Evolutionary conservation across 345 rosid species (phyloP).

Genomic region (Excoecaria cochinchinensis): DNA sequence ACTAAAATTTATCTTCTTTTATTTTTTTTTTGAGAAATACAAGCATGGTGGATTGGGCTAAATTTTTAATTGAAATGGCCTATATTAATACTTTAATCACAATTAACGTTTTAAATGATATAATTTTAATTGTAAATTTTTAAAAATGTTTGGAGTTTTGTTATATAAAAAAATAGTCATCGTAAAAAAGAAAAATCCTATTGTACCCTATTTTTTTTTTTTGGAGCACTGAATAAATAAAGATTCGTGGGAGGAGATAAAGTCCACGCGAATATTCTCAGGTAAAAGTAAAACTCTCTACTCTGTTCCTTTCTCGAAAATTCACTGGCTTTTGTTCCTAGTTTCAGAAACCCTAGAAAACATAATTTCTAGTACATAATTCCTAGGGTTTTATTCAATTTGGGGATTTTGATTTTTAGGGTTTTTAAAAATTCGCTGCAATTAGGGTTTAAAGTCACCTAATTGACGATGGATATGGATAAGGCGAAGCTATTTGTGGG

Average conservation of each 20-base stretch:
- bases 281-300: not conserved
- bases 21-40: too few species aligned
- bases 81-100: too few species aligned
- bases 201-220: not conserved
- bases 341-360: constrained; percentile 14
- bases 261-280: constrained; percentile 2
- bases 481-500: constrained; percentile 66
- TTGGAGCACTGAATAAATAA: too few species aligned
- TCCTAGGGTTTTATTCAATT: constrained; percentile 29
- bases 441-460: constrained; percentile 22
- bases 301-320: not conserved
- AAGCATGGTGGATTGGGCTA: too few species aligned
- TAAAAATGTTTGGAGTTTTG: too few species aligned
- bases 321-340: not conserved
- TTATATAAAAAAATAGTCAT: too few species aligned
- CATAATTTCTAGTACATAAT: constrained; percentile 16
- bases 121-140: too few species aligned
- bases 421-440: constrained; percentile 15
- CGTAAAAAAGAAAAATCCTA: not conserved
- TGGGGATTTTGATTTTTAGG: constrained; percentile 15
- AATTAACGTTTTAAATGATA: too few species aligned
- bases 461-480: constrained; percentile 48
- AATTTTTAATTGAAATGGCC: too few species aligned
- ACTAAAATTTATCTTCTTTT: too few species aligned
- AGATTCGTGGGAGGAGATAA: not conserved